Evolutionary conservation across 2,329 filamentous ascomycete genomes (phyloP).

Genomic region (Fusarium cicatricum): DNA sequence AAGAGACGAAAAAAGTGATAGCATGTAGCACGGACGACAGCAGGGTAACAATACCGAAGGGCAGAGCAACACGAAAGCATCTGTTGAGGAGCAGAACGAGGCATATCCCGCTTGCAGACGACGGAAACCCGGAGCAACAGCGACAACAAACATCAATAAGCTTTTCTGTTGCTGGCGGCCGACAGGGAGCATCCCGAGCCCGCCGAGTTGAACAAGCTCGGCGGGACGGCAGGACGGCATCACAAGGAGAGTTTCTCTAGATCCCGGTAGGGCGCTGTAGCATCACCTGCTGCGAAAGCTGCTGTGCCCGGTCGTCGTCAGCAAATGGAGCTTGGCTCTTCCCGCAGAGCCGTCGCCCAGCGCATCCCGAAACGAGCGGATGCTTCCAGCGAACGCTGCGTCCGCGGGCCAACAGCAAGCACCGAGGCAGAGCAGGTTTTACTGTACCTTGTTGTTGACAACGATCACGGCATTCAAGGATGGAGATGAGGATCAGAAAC

Average conservation of each 20-base stretch:
- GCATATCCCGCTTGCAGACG: constrained; percentile 19
- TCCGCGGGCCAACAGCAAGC: not conserved
- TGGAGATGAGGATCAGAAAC: not conserved
- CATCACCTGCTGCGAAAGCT: constrained; percentile 7
- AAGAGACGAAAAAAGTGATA: constrained; percentile 13
- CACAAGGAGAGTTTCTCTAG: not conserved
- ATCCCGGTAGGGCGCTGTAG: not conserved
- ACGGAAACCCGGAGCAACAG: constrained; percentile 17
- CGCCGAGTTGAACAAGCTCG: constrained; percentile 1
- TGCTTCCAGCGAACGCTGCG: constrained; percentile 2
- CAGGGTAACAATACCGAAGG: constrained; percentile 4
- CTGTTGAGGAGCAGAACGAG: constrained; percentile 11
- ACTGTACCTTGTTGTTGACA: constrained; percentile 1
- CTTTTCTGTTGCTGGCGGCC: constrained; percentile 12
- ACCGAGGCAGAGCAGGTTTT: constrained; percentile 8
- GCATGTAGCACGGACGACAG: constrained; percentile 15
- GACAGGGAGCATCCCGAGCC: constrained; percentile 19
- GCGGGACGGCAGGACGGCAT: constrained; percentile 6
- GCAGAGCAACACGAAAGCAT: constrained; percentile 16
- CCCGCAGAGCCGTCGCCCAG: constrained; percentile 6
- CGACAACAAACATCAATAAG: constrained; percentile 22
- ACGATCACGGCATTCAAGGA: constrained; percentile 14
- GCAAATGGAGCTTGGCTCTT: constrained; percentile 15
- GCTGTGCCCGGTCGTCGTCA: constrained; percentile 28
- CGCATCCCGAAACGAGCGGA: constrained; percentile 38